Base-by-base conservation (phyloP, 2,329 filamentous ascomycete species). In the Claviceps citrina region DNA sequence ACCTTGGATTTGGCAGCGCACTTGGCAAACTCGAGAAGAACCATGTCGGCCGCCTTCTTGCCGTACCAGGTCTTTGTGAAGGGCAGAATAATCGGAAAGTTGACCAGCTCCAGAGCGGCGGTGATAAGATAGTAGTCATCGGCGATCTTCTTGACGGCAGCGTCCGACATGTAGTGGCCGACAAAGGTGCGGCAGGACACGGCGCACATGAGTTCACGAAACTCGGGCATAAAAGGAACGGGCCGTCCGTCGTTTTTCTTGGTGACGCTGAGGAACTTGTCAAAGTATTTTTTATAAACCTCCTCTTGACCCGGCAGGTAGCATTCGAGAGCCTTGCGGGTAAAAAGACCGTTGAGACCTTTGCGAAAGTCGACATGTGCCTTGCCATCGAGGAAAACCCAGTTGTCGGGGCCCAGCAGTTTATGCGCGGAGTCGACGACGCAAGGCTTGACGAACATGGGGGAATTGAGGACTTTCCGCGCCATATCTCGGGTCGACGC, bases 51-150 rank as follows among this genome's bases (percentile, higher is more conserved):
- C 24, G 86, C 85, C 67, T 87, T 93, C 73, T 95, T 94, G 52
- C 89, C 91, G 56, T 93, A 93, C 86, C 86, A 96, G 5, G 86
- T 86, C 68, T 86, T 89, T 57, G 87, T 95, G 69, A 76, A 96
- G 30, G 89, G 89, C 31, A 96, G 64, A 57, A 96, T 95, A 63
- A 96, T 82, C 44, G 91, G 89, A 68, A 96, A 94, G 69, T 96
- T 96, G 69, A 98, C 91, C 35, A 96, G 74, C 63, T 98, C 91
- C 50, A 96, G 75, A 18, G 91, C 91, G 43, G 83, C 89, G 12
- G 91, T 96, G 57, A 96, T 93, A 48, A 89, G 75, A 64, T 93
- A 96, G 67, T 94, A 98, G 64, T 96, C 87, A 61, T 94, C 82
- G 45, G 89, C 82, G 48, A 96, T 91, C 68, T 84, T 87, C 73